A percentile compares a stretch with the other conserved stretches of the same genome.
These are phyloP conservation scores for Aspergillus awamori DNA, from an alignment of 2,329 filamentous ascomycete species.

Conservation along the genomic window DNA sequence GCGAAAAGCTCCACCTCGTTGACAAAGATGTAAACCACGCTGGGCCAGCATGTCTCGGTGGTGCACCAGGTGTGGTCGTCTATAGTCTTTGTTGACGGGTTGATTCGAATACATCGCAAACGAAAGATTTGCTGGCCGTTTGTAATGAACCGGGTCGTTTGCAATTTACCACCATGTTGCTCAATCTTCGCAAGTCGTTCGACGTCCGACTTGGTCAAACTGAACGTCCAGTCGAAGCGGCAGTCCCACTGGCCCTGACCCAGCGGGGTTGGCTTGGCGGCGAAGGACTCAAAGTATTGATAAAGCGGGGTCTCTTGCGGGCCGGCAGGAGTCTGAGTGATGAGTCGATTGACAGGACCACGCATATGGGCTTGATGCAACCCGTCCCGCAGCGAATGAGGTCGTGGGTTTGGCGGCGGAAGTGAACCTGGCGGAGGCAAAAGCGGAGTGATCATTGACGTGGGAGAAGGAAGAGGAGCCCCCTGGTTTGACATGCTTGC, in stretches of 20 bases:
- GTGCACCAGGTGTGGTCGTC: conserved; percentile 63
- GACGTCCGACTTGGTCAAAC: conserved; percentile 34
- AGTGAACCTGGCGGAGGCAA: conserved; percentile 40
- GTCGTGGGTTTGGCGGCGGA: conserved; percentile 43
- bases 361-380: conserved; percentile 63
- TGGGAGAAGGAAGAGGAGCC: neutral
- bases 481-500: neutral
- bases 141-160: conserved; percentile 38
- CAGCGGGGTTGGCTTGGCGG: conserved; percentile 36
- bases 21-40: conserved; percentile 67
- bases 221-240: conserved; percentile 40
- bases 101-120: conserved; percentile 64
- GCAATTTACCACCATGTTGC: conserved; percentile 23
- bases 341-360: conserved; percentile 52
- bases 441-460: conserved; percentile 19
- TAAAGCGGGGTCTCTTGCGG: conserved; percentile 36
- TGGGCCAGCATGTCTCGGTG: conserved; percentile 70
- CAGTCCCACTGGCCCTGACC: conserved; percentile 25
- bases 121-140: conserved; percentile 66
- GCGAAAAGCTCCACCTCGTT: conserved; percentile 63
- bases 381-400: conserved; percentile 51
- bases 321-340: conserved; percentile 23
- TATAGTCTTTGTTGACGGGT: conserved; percentile 32
- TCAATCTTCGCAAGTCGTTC: conserved; percentile 36
- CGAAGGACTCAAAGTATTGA: conserved; percentile 39